Evolutionary conservation across 2,329 filamentous ascomycete species (phyloP), one percentile per base, ranked within the genome.

Genomic region (Ophiocordyceps camponoti-saundersi): DNA sequence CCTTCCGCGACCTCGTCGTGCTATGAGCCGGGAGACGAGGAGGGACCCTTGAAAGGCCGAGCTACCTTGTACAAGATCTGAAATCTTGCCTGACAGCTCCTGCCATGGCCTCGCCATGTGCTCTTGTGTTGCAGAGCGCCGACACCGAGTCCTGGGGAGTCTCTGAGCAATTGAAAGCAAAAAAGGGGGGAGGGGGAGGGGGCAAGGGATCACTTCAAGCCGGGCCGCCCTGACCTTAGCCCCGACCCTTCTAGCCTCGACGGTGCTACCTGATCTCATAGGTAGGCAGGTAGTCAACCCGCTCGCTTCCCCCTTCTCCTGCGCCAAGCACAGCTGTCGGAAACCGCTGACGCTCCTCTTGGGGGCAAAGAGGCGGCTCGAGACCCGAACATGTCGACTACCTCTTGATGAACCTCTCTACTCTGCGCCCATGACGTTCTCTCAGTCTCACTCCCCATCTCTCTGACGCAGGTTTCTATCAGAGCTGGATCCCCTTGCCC

Each of bases 41-140:
- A 41, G 40, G 45, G 48, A 49, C 45, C 42, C 48, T 49, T 42
- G 48, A 34, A 42, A 44, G 23, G 34, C 26, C 43, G 8, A 32
- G 46, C 21, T 20, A 32, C 48, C 44, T 47, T 23, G 48, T 40
- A 49, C 48, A 47, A 47, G 46, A 49, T 47, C 48, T 47, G 45
- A 23, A 44, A 45, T 47, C 43, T 45, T 47, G 48, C 45, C 44
- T 45, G 44, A 40, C 48, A 40, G 43, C 6, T 20, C n/a, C 43
- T 36, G 42, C 42, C 44, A 43, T 23, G 42, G 44, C 21, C 36
- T 23, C 39, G 26, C 48, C 45, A 44, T 45, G 45, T 45, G 48
- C 36, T 30, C 34, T 45, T 41, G 48, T 49, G 42, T 42, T 22
- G 45, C 48, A 23, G 21, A 29, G 23, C 26, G 36, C 47, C 36